phyloP scores from a whole-genome alignment of 192 early-diverging fungal species.

The Coemansia sp. region DNA sequence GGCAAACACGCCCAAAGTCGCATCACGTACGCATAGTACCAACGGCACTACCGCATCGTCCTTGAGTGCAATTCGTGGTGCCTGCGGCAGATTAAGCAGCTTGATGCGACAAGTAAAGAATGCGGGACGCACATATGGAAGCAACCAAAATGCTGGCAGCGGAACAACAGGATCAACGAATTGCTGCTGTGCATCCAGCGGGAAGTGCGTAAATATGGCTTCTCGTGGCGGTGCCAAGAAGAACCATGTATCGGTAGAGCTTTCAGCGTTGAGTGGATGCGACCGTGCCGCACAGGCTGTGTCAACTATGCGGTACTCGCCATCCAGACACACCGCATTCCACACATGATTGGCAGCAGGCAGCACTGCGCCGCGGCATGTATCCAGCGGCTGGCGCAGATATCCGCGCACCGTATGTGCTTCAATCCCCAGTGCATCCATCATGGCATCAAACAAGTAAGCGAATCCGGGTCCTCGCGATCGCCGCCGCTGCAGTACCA shows the following conservation, averaged over 20 bases:
- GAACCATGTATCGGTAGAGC: conserved; percentile 44
- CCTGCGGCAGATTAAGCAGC: conserved; percentile 49
- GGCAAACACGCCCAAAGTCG: conserved; percentile 48
- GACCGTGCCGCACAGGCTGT: conserved; percentile 47
- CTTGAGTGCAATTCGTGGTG: conserved; percentile 38
- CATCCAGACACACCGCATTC: conserved; percentile 54
- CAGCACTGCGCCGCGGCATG: conserved; percentile 39
- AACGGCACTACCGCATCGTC: conserved; percentile 49
- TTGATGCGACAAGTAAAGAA: conserved; percentile 47
- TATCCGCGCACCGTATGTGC: conserved; percentile 50
- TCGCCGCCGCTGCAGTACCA: conserved; percentile 47
- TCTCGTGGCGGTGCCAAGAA: conserved; percentile 53
- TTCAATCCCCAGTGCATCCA: conserved; percentile 50
- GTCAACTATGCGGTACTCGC: conserved; percentile 53
- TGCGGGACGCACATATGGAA: conserved; percentile 51
- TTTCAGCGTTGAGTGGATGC: conserved; percentile 45
- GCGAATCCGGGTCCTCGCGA: conserved; percentile 54
- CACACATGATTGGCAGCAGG: conserved; percentile 56
- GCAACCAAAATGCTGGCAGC: conserved; percentile 53
- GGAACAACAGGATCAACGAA: conserved; percentile 52
- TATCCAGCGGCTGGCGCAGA: conserved; percentile 50
- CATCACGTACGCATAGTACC: conserved; percentile 47
- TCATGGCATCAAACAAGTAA: conserved; percentile 52
- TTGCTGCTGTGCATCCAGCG: conserved; percentile 31
- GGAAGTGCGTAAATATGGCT: conserved; percentile 52